Evolutionary conservation across 2,329 filamentous ascomycete species (phyloP), one percentile per base, ranked within the genome.

Genomic region (Botryosphaeria dothidea): DNA sequence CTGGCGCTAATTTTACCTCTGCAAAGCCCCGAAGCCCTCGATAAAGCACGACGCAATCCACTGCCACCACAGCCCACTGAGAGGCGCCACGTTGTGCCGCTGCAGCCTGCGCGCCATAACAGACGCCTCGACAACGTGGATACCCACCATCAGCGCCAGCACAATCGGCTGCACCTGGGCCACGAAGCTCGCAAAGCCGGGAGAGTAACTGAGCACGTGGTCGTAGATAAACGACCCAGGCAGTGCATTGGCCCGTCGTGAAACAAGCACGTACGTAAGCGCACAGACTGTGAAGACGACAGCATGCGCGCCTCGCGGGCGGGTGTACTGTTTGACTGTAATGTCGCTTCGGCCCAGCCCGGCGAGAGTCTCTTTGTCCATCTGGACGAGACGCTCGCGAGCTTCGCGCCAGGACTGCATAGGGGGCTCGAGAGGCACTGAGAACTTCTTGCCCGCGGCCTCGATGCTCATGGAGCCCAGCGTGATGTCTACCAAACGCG

Each of bases 311-410:
- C 81, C 85, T 70, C 71, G 78, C 0, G 84, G 85, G 2, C 69
- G 85, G 73, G 73, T 75, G 73, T 80, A 87, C 68, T 77, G 85
- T 75, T 78, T 82, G 65, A 89, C 76, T 0, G 80, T 80, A 61
- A 88, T 81, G 65, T 84, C 81, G 66, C 82, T 85, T 43, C 90
- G 82, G 17, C 85, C 87, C 13, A 96, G 85, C 1, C 78, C 84
- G 34, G 79, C 70, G 36, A 90, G 83, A 27, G 85, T 83, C 11
- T 85, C 82, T 65, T 84, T 78, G 73, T 90, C 87, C 87, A 97
- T 91, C 60, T 88, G 86, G 56, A 96, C 87, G 45, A 94, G 81
- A 60, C 91, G 86, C 52, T 84, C 81, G 62, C 92, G 88, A 9
- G 88, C 85, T 66, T 96, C 91, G 38, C 81, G 78, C 77, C 88